phyloP scores from a whole-genome alignment of 106 monocot genomes.

The Acorus calamus region DNA sequence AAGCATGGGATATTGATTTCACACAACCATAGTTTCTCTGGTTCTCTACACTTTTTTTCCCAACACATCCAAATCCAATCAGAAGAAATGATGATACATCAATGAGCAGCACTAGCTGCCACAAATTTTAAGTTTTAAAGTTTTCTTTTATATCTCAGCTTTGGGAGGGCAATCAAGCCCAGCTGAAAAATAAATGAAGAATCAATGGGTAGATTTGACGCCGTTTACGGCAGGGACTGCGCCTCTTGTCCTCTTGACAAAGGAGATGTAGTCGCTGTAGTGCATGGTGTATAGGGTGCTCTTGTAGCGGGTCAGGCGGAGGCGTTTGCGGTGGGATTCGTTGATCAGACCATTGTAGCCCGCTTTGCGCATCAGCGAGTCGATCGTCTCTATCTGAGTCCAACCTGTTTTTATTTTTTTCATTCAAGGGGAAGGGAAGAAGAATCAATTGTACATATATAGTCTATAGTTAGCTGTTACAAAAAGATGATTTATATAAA shows the following conservation, averaged over 20 bases:
- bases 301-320: conserved; percentile 74
- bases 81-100: conserved; percentile 19
- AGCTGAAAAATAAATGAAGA: conserved; percentile 8
- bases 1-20: too few species aligned
- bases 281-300: conserved; percentile 91
- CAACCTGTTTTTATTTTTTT: conserved; percentile 37
- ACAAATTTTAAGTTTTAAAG: background rate
- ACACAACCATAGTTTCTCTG: too few species aligned
- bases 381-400: conserved; percentile 78
- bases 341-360: conserved; percentile 74
- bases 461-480: too few species aligned
- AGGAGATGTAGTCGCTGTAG: conserved; percentile 58
- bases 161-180: conserved; percentile 1
- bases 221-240: conserved; percentile 40
- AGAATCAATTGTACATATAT: too few species aligned
- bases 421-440: too few species aligned
- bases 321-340: conserved; percentile 51
- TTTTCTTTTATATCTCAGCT: too few species aligned
- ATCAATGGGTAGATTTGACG: conserved; percentile 36
- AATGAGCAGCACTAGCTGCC: conserved; percentile 24
- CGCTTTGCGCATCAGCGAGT: conserved; percentile 92
- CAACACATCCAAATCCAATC: too few species aligned
- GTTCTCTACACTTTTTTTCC: too few species aligned
- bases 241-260: conserved; percentile 56
- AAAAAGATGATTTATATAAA: too few species aligned